Evolutionary conservation across 768 basidiomycete species (phyloP).

Genomic region (Termitomyces sp.): DNA sequence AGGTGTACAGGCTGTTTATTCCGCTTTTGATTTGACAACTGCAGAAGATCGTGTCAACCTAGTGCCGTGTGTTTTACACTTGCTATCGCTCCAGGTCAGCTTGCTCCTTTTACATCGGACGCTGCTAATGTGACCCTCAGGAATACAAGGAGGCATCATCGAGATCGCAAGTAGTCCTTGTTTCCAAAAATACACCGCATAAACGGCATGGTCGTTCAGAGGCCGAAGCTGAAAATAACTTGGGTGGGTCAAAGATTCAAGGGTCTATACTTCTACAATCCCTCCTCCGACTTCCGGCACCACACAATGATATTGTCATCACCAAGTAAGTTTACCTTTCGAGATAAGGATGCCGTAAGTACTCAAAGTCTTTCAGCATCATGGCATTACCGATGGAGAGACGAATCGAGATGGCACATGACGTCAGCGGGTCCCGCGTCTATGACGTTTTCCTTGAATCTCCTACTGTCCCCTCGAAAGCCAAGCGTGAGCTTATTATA

Average conservation of each 20-base stretch:
- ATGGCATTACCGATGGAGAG: constrained; percentile 50
- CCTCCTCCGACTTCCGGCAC: constrained; percentile 60
- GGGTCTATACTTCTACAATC: constrained; percentile 85
- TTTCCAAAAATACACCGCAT: neutral
- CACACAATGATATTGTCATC: constrained; percentile 62
- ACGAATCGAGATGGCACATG: constrained; percentile 43
- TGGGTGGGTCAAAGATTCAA: constrained; percentile 66
- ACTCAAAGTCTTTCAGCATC: constrained; percentile 37
- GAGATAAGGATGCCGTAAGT: neutral
- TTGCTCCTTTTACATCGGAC: neutral
- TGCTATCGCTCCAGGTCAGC: constrained; percentile 45
- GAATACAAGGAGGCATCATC: constrained; percentile 16
- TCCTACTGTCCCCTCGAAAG: constrained; percentile 53
- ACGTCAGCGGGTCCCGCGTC: constrained; percentile 68
- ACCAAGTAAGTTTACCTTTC: constrained; percentile 46
- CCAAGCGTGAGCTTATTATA: constrained; percentile 66
- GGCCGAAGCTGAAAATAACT: constrained; percentile 19
- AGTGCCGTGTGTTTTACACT: constrained; percentile 61
- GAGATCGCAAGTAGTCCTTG: neutral
- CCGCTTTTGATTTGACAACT: constrained; percentile 50
- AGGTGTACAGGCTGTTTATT: constrained; percentile 45
- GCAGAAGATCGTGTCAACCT: constrained; percentile 45
- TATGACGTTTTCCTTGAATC: constrained; percentile 76
- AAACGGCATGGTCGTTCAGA: constrained; percentile 13
- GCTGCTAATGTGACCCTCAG: constrained; percentile 4